A percentile compares a stretch with the other conserved stretches of the same genome.
phyloP scores from a whole-genome alignment of 345 rosid genomes.

The Angophora floribunda region DNA sequence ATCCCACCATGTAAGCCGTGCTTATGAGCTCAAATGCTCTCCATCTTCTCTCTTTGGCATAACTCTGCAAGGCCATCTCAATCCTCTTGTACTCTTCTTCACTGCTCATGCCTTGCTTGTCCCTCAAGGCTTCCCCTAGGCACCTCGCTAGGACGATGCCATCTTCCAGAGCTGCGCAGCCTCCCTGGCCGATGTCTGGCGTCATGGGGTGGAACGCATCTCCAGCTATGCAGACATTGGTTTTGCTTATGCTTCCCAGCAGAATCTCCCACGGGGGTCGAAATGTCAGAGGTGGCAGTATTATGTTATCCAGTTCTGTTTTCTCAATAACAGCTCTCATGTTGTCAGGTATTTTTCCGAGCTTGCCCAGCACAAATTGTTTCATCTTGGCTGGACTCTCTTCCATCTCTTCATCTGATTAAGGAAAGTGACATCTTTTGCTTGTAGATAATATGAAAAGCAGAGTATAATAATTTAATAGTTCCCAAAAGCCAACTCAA shows the following conservation, averaged over 20 bases:
- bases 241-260: slow-evolving; percentile 32
- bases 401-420: slow-evolving; percentile 10
- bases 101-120: not conserved
- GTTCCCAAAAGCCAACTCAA: not conserved
- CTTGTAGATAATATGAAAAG: not conserved
- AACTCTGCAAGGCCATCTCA: not conserved
- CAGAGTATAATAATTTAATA: not conserved
- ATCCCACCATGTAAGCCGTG: slow-evolving; percentile 38
- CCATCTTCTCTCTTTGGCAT: slow-evolving; percentile 34
- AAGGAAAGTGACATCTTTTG: not conserved
- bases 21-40: slow-evolving; percentile 47
- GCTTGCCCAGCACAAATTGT: slow-evolving; percentile 14
- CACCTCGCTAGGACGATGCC: slow-evolving; percentile 16
- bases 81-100: not conserved
- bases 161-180: slow-evolving; percentile 17
- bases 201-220: slow-evolving; percentile 68
- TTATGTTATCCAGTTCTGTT: slow-evolving; percentile 20
- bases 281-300: slow-evolving; percentile 18
- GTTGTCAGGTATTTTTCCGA: slow-evolving; percentile 4
- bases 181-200: slow-evolving; percentile 38
- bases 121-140: not conserved
- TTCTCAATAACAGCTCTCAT: slow-evolving; percentile 18
- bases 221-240: slow-evolving; percentile 47
- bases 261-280: slow-evolving; percentile 54
- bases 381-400: slow-evolving; percentile 18